Base-by-base conservation (phyloP, 2,329 filamentous ascomycete genomes). In the Penicillium sp. region DNA sequence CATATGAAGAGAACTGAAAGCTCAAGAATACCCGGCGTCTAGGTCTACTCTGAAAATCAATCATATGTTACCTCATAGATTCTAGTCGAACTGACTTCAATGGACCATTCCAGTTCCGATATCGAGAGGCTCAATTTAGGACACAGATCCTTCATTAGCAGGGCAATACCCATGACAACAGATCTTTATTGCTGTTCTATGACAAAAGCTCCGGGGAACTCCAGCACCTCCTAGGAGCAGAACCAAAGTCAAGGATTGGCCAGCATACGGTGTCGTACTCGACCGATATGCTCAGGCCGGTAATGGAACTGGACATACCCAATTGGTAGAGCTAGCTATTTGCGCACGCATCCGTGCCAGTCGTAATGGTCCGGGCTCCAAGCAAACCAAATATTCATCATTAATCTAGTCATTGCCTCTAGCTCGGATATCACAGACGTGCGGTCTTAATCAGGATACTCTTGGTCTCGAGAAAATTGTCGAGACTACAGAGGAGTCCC, bases 401-500 rank as follows among this genome's bases (percentile, higher is more conserved):
- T 9, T 25, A 41, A 18, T 22, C 18, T 19, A 9, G 29, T 18
- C 9, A 25, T 13, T 22, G 4, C 5, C 25, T 3, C 19, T 13
- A 37, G 13, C 2, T 18, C 10, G 3, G 6, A 12, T 28, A 7
- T 46, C 29, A 49, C 8, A 40, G 27, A 50, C n/a, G 40, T 16
- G 40, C 49, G 28, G 57, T 55, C 50, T 58, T 61, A 31, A 64
- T 62, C 46, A 67, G 29, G 30, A 67, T 58, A 14, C 54, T 56
- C 45, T 67, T 67, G 0, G 57, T 62, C 54, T 67, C 61, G n/a
- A 67, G 37, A 39, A 58, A 67, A 13, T 44, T 69, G 14, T 72
- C 63, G 58, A 74, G 59, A 52, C 68, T 72, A 49, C 66, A 55
- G 34, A 71, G 29, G 30, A 62, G 52, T 0, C 69, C 70, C 54